phyloP scores from a whole-genome alignment of 1,284 basidiomycete species.

The Microbotryum intermedium region DNA sequence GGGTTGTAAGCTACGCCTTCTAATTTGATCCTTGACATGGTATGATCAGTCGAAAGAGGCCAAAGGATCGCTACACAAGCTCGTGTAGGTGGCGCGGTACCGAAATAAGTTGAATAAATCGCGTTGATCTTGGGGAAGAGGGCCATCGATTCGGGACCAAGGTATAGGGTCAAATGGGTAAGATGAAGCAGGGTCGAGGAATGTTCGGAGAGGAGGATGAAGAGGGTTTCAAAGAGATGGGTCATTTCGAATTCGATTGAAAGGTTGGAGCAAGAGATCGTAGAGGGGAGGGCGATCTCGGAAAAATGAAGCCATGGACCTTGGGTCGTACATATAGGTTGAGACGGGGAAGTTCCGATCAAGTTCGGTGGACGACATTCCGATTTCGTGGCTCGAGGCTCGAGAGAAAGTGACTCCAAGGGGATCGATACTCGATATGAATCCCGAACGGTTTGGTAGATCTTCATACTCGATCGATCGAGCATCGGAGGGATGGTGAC shows the following conservation, averaged over 20 bases:
- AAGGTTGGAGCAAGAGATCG: background rate
- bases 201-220: conserved; percentile 46
- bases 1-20: conserved; percentile 59
- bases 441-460: background rate
- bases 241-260: background rate
- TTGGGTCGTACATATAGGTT: background rate
- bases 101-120: conserved; percentile 73
- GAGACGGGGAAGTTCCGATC: background rate
- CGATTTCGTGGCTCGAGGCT: too few relatives aligned
- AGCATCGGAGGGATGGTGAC: background rate
- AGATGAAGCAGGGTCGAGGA: conserved; percentile 53
- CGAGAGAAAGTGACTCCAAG: too few relatives aligned
- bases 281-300: background rate
- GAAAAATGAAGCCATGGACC: conserved; percentile 17
- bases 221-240: conserved; percentile 34
- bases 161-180: conserved; percentile 70
- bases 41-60: background rate
- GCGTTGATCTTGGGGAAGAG: conserved; percentile 65
- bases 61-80: conserved; percentile 79
- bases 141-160: conserved; percentile 61
- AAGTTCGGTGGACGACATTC: background rate
- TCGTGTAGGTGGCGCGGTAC: conserved; percentile 80
- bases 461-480: background rate
- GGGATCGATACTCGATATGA: background rate
- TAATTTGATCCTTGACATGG: conserved; percentile 55